A percentile compares a stretch with the other conserved stretches of the same genome.
Conservation (phyloP, 441 rosid genomes). For the Erodium moschatum region DNA sequence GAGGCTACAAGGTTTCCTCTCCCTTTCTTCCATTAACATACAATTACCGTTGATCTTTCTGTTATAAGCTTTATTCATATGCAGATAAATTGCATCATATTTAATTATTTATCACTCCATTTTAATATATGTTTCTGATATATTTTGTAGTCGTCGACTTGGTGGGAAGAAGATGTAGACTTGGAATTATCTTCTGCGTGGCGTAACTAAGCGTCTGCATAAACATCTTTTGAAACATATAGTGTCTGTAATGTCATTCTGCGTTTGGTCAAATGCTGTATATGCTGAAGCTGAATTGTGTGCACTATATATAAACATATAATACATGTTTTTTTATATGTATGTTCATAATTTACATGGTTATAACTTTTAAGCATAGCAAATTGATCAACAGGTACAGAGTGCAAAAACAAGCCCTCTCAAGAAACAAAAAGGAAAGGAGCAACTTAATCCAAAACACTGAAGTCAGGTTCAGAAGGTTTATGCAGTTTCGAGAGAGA, state of each 20-base stretch:
- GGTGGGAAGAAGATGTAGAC: slow-evolving; percentile 94
- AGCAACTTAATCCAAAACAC: slow-evolving; percentile 13
- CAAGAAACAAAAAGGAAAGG: no score
- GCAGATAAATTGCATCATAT: background rate
- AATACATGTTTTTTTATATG: no score
- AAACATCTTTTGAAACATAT: background rate
- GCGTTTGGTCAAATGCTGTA: no score
- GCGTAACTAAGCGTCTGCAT: slow-evolving; percentile 47
- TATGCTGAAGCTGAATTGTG: no score
- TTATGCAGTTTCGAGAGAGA: slow-evolving; percentile 49
- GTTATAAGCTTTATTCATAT: no score
- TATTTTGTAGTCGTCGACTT: slow-evolving; percentile 60
- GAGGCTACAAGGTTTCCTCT: slow-evolving; percentile 69
- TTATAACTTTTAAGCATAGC: no score
- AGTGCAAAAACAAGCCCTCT: background rate
- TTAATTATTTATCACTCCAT: background rate
- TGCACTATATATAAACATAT: background rate
- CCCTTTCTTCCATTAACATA: slow-evolving; percentile 10
- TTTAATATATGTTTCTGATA: background rate
- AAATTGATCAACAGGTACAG: background rate
- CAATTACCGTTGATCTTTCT: background rate
- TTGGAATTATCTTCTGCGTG: slow-evolving; percentile 71
- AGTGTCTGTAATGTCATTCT: no score
- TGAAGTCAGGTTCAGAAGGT: slow-evolving; percentile 75
- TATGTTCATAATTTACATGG: no score